These are phyloP conservation scores for Haplosporangium gracile DNA, from an alignment of 192 early-diverging fungal species.

Conservation along the genomic window DNA sequence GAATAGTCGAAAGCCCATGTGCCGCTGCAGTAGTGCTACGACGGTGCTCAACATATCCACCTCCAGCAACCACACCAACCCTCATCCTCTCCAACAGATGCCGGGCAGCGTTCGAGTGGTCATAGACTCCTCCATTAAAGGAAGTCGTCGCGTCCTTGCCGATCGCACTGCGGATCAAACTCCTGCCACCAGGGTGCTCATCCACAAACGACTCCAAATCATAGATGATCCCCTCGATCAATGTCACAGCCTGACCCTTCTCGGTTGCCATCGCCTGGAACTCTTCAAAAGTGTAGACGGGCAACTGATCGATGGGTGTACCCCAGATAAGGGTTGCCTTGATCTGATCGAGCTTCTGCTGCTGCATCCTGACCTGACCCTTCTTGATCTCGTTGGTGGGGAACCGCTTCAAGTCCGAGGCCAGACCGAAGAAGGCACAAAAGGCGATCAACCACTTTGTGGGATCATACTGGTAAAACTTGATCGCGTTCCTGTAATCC, in stretches of 20 bases:
- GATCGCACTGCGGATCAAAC: constrained; percentile 75
- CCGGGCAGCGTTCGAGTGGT: constrained; percentile 90
- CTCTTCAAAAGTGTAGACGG: constrained; percentile 74
- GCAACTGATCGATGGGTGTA: constrained; percentile 74
- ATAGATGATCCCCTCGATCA: constrained; percentile 87
- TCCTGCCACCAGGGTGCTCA: constrained; percentile 90
- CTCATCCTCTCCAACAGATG: constrained; percentile 85
- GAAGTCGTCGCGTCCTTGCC: constrained; percentile 89
- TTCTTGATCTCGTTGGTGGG: constrained; percentile 86
- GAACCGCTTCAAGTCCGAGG: constrained; percentile 81
- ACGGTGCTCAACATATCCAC: constrained; percentile 53
- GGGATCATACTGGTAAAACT: constrained; percentile 83
- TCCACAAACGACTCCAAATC: constrained; percentile 86
- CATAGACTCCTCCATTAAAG: constrained; percentile 93
- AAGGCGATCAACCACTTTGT: constrained; percentile 86
- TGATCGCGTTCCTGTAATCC: constrained; percentile 88
- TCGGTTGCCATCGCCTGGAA: constrained; percentile 73
- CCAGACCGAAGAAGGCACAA: constrained; percentile 70
- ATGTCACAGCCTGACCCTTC: constrained; percentile 76
- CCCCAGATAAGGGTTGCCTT: constrained; percentile 82
- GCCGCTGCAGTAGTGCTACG: constrained; percentile 18
- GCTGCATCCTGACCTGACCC: constrained; percentile 82
- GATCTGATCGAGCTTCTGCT: constrained; percentile 76
- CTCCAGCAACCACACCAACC: constrained; percentile 66
- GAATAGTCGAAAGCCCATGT: constrained; percentile 2